Evolutionary conservation across 1,139 yeast species (phyloP).

Genomic region (Candida smagusa): DNA sequence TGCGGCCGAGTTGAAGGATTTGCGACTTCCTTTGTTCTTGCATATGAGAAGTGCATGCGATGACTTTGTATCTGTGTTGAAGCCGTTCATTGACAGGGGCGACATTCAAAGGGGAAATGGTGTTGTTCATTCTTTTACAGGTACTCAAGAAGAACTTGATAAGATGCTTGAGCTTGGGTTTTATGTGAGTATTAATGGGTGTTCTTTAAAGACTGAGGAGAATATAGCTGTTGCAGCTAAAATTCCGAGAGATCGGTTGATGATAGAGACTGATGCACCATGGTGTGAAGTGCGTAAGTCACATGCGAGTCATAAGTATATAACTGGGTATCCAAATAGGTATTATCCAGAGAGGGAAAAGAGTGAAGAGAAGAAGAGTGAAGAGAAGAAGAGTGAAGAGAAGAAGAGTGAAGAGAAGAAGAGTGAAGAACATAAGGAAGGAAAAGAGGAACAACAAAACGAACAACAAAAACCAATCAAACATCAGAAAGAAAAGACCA

Average conservation of each 20-base stretch:
- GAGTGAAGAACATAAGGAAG: conserved; percentile 1
- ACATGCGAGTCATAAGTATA: conserved; percentile 66
- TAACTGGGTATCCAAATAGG: conserved; percentile 52
- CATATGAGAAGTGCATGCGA: conserved; percentile 89
- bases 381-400: too few relatives aligned
- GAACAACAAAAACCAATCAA: background rate
- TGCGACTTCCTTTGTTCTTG: conserved; percentile 72
- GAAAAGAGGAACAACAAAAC: background rate
- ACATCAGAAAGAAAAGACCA: background rate
- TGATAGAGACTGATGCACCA: conserved; percentile 96
- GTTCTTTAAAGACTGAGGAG: conserved; percentile 78
- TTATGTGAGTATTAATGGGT: conserved; percentile 84
- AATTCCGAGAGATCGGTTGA: conserved; percentile 64
- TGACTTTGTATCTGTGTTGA: conserved; percentile 65
- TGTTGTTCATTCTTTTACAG: conserved; percentile 94
- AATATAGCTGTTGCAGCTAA: conserved; percentile 62
- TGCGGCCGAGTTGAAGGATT: conserved; percentile 43
- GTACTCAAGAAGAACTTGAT: conserved; percentile 59
- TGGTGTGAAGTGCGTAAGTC: conserved; percentile 94
- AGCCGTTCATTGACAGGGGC: conserved; percentile 50
- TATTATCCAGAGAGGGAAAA: conserved; percentile 42
- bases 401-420: too few relatives aligned
- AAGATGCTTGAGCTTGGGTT: conserved; percentile 57
- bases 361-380: too few relatives aligned
- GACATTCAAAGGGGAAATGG: conserved; percentile 45